These are phyloP conservation scores for Groenewaldozyma salmanticensis DNA, from an alignment of 805 yeast species.

Conservation along the genomic window DNA sequence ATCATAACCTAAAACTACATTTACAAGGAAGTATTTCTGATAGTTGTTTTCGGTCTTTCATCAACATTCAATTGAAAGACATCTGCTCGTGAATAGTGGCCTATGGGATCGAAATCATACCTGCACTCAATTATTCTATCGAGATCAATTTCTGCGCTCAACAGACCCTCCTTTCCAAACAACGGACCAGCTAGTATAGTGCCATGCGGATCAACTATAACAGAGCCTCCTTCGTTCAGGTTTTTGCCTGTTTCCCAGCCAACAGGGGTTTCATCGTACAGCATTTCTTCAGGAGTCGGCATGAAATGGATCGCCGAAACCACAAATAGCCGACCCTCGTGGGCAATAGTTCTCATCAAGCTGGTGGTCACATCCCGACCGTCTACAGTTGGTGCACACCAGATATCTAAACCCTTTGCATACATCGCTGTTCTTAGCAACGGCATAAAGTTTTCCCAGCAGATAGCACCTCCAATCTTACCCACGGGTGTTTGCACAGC, in stretches of 20 bases:
- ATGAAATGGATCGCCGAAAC: slow-evolving; percentile 35
- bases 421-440: slow-evolving; percentile 33
- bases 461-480: slow-evolving; percentile 37
- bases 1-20: no score
- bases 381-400: slow-evolving; percentile 39
- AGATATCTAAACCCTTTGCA: slow-evolving; percentile 31
- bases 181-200: slow-evolving; percentile 37
- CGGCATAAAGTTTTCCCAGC: slow-evolving; percentile 41
- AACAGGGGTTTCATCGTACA: slow-evolving; percentile 17
- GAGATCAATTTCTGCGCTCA: slow-evolving; percentile 34
- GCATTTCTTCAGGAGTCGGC: slow-evolving; percentile 20
- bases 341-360: slow-evolving; percentile 34
- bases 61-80: slow-evolving; percentile 35
- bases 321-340: slow-evolving; percentile 34
- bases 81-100: slow-evolving; percentile 38
- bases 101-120: slow-evolving; percentile 34
- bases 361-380: slow-evolving; percentile 37
- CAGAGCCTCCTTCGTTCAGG: slow-evolving; percentile 34
- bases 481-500: slow-evolving; percentile 31
- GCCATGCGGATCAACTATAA: slow-evolving; percentile 35
- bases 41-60: slow-evolving; percentile 20
- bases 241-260: slow-evolving; percentile 27
- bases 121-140: slow-evolving; percentile 31
- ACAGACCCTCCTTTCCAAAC: slow-evolving; percentile 32
- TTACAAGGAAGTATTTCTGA: no score